Base-by-base conservation (phyloP, 805 yeast genomes). In the Candida corydali region DNA sequence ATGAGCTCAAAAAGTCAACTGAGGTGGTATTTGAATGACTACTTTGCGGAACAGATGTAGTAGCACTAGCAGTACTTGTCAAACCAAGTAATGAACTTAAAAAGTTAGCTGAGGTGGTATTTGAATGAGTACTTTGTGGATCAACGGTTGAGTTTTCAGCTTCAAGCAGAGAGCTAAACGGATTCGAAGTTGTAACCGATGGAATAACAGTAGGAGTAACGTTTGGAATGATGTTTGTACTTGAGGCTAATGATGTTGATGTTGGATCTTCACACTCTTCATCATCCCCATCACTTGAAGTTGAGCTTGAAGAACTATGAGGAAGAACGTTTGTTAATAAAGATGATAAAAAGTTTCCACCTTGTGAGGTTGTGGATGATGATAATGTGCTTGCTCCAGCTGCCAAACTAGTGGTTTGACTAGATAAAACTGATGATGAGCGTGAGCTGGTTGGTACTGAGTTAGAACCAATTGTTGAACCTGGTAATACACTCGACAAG, bases 181-280 rank as follows among this genome's bases (percentile, higher is more conserved):
- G 18, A n/a, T 17, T 12, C 5, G 8, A 28, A 16, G 22, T 17
- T n/a, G 30, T 9, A 17, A n/a, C 17, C 17, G 4, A n/a, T 4
- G 19, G n/a, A 17, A 9, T 8, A 10, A 27, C 18, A n/a, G 27
- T 23, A n/a, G 32, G 17, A 5, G 15, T 32, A 16, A 23, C 24
- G 17, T 14, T 23, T 32, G 35, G 23, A 11, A 23, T 17, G 20
- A 16, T 17, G 28, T 9, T 26, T 26, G 36, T 33, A 18, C 6
- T 17, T 33, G 36, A 26, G 30, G 36, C 36, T 33, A 25, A 8
- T n/a, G 28, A 12, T 26, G 28, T 26, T 5, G 30, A 17, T 16
- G 30, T 28, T 28, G 30, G 11, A 17, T 17, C 30, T 26, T 31
- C 43, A 36, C 39, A 39, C 9, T 45, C 47, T n/a, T 45, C 46